Conservation (phyloP, 441 rosid genomes). For the Metrosideros polymorpha region DNA sequence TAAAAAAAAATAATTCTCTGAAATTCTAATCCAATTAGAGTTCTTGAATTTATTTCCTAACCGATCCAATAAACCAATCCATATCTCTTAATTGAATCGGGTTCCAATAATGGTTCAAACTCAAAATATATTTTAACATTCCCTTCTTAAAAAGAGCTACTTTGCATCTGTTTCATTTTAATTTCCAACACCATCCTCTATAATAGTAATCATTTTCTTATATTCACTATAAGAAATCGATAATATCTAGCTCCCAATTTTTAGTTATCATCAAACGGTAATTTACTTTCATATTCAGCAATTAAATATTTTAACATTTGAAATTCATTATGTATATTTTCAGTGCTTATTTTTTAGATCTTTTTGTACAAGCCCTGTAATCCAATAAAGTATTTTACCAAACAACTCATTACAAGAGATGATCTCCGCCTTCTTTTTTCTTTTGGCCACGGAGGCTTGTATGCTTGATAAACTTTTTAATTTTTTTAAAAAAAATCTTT, state of each 20-base stretch:
- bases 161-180: accelerated
- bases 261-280: background rate
- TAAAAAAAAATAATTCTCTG: no score
- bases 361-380: background rate
- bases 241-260: background rate
- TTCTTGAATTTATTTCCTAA: no score
- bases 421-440: background rate
- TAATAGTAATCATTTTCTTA: no score
- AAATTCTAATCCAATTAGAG: no score
- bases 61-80: no score
- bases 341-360: background rate
- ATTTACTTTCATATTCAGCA: background rate
- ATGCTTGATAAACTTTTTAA: background rate
- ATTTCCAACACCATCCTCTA: background rate
- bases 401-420: background rate
- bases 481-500: accelerated
- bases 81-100: no score
- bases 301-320: background rate
- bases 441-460: background rate
- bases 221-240: background rate
- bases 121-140: no score
- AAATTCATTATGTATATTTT: background rate
- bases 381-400: background rate
- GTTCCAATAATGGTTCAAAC: no score
- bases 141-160: background rate